Conservation (phyloP, 345 rosid genomes). For the Acer yangbiense region DNA sequence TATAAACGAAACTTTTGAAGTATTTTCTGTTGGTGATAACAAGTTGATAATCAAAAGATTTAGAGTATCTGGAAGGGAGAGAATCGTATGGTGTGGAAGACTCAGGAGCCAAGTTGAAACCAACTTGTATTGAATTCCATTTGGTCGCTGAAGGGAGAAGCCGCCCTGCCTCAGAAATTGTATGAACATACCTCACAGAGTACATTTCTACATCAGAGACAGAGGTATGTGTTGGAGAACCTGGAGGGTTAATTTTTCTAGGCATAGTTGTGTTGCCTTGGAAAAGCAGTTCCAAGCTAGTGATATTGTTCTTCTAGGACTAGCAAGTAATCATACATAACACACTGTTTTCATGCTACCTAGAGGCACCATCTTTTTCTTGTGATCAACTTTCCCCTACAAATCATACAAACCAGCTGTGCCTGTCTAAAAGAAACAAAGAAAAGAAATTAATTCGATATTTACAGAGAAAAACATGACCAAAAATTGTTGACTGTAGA, state of each 20-base stretch:
- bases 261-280: conserved; percentile 19
- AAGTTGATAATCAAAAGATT: conserved; percentile 49
- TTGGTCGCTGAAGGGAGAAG: conserved; percentile 48
- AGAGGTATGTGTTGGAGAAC: conserved; percentile 17
- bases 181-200: conserved; percentile 36
- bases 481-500: too few relatives aligned
- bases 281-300: not conserved
- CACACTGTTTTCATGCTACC: conserved; percentile 1
- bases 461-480: not conserved
- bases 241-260: not conserved
- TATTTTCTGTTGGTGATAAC: conserved; percentile 41
- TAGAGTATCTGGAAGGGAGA: conserved; percentile 48
- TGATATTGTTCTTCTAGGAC: not conserved
- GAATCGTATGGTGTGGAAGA: conserved; percentile 37
- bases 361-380: conserved; percentile 7
- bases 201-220: conserved; percentile 15
- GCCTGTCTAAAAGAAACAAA: not conserved
- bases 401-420: not conserved
- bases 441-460: too few relatives aligned
- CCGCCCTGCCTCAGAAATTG: conserved; percentile 41
- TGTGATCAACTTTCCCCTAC: conserved; percentile 17
- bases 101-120: conserved; percentile 30
- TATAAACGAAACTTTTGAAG: conserved; percentile 47
- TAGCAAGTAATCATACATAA: not conserved
- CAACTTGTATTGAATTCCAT: conserved; percentile 49